Evolutionary conservation across 352 stramenopile species (phyloP), one percentile per base, ranked within the genome.

Genomic region (Phytophthora gonapodyides): DNA sequence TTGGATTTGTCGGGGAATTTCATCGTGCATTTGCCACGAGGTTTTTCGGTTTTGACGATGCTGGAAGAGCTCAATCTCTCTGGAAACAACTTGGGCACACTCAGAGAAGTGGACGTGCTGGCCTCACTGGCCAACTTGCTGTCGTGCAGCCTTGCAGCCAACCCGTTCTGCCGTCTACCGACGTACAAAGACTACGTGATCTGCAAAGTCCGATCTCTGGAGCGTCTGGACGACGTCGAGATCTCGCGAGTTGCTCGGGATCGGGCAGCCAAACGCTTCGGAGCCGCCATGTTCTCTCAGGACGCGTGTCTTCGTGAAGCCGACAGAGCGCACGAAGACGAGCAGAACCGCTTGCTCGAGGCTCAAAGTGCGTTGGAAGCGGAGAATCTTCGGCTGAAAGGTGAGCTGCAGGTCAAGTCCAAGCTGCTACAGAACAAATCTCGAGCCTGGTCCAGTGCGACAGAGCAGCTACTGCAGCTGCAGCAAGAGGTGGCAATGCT

Each of bases 401-500:
- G 77, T 10, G 86, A 94, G 38, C 52, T 94, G 27, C 73, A 91
- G 33, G 71, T 93, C 45, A 94, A 94, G 62, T 90, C 82, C 8
- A 88, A 91, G 59, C 60, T 94, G 16, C 51, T 94, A 15, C 79
- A 87, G 33, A 94, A 94, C 51, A 94, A 94, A 48, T 92, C 84
- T 2, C 83, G 81, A 38, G 86, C 84, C 9, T 94, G 84, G 86
- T 93, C 86, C 0, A 87, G 62, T 33, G 86, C 86, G 7, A 94
- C 82, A 0, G 78, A 90, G 24, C 80, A 91, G 45, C 68, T 94
- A 15, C 56, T 93, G 4, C 79, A 92, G 57, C 59, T 93, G 27
- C 82, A 94, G 44, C 82, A 94, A 60, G 86, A 93, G 53, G 60
- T 94, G 17, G 84, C 84, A 9, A 91, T 94, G 84, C 69, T 93